A percentile compares a stretch with the other conserved stretches of the same genome.
Conservation (phyloP, 2,329 filamentous ascomycete genomes). For the Diatrype stigma region DNA sequence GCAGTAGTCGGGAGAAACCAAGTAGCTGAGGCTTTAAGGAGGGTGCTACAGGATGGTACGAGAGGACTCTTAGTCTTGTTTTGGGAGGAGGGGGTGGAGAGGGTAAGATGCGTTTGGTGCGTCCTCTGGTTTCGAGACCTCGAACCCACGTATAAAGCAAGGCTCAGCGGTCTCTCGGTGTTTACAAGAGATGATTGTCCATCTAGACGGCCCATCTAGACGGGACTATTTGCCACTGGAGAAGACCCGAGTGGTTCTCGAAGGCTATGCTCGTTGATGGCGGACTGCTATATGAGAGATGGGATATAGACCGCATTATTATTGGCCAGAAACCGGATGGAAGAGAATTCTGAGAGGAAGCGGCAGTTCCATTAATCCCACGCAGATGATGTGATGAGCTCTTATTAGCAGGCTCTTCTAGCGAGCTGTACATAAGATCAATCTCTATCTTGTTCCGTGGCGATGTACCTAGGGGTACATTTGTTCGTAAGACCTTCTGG, state of each 20-base stretch:
- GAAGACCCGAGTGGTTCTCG: background rate
- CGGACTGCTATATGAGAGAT: background rate
- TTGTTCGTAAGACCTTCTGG: background rate
- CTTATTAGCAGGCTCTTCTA: background rate
- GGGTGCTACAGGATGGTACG: no score
- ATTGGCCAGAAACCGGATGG: background rate
- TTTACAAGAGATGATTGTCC: background rate
- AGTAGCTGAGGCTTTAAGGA: no score
- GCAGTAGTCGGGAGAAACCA: no score
- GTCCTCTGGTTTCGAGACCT: background rate
- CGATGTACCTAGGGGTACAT: background rate
- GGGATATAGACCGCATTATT: background rate
- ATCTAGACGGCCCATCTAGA: background rate
- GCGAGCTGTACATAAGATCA: background rate
- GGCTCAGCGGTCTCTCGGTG: background rate
- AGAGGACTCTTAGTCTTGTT: no score
- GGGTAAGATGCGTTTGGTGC: no score
- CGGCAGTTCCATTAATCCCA: background rate
- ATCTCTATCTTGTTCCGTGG: background rate
- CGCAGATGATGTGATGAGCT: background rate
- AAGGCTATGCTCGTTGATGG: background rate
- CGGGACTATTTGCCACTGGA: background rate
- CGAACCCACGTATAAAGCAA: background rate
- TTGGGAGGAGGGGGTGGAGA: no score
- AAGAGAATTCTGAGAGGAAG: background rate